These are phyloP conservation scores for Mucuna pruriens DNA, from an alignment of 306 rosid species.

Conservation along the genomic window DNA sequence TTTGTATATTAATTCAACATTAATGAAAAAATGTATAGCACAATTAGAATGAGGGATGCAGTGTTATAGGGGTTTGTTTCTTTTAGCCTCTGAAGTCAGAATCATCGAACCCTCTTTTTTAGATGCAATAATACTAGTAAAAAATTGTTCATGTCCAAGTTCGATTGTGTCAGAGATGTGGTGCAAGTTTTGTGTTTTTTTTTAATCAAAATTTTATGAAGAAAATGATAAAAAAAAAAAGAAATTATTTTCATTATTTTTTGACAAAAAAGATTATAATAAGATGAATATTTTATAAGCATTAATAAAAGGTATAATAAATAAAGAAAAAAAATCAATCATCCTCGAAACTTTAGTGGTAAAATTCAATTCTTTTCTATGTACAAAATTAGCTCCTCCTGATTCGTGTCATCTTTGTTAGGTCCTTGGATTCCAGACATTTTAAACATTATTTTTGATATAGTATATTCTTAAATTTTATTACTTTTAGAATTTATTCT, in stretches of 20 bases:
- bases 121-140: neutral
- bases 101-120: neutral
- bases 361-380: too few relatives aligned
- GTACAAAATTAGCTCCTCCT: neutral
- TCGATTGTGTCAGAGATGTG: neutral
- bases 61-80: slow-evolving; percentile 1
- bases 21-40: slow-evolving; percentile 34
- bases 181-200: too few relatives aligned
- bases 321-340: too few relatives aligned
- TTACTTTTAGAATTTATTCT: neutral
- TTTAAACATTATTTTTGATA: too few relatives aligned
- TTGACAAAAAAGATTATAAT: too few relatives aligned
- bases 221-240: neutral
- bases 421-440: neutral
- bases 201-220: neutral
- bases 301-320: neutral
- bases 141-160: neutral
- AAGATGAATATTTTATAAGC: too few relatives aligned
- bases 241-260: neutral
- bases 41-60: neutral
- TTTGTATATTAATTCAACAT: slow-evolving; percentile 39
- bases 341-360: too few relatives aligned
- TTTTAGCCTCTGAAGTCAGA: neutral
- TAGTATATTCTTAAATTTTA: too few relatives aligned
- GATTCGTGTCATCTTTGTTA: neutral